Conservation (phyloP, 345 rosid species). For the Limnanthes douglasii region DNA sequence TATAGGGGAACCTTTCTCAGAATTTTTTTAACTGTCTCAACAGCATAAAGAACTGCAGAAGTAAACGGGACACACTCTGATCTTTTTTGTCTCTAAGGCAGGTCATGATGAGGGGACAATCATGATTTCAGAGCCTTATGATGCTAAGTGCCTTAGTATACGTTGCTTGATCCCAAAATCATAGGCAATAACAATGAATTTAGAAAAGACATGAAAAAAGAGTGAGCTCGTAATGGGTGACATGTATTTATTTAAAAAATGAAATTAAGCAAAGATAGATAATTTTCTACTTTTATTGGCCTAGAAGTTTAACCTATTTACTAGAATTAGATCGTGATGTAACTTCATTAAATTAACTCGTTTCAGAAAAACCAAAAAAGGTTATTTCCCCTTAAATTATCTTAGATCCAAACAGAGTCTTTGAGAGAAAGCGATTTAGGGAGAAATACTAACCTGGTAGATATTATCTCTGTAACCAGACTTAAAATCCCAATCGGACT, state of each 20-base stretch:
- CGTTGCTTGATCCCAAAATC: constrained; percentile 95
- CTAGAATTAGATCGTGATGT: too few species aligned
- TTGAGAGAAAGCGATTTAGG: neutral
- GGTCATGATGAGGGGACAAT: constrained; percentile 89
- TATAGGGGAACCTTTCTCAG: constrained; percentile 84
- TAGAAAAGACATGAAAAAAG: constrained; percentile 5
- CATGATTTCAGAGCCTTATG: constrained; percentile 76
- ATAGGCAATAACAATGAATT: constrained; percentile 53
- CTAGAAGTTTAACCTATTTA: too few species aligned
- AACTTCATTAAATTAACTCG: too few species aligned
- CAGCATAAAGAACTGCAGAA: constrained; percentile 93
- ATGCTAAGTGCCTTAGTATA: constrained; percentile 68
- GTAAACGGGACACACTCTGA: constrained; percentile 93
- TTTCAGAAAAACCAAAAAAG: too few species aligned
- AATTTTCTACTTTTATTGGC: too few species aligned
- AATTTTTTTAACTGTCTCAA: constrained; percentile 64
- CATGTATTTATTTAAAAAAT: constrained; percentile 7
- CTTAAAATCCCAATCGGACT: constrained; percentile 72
- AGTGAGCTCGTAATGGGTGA: constrained; percentile 1
- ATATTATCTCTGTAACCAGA: constrained; percentile 17
- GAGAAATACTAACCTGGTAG: constrained; percentile 37
- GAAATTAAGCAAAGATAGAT: constrained; percentile 1
- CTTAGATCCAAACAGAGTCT: constrained; percentile 2
- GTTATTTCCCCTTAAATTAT: too few species aligned
- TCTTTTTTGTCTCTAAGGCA: constrained; percentile 59